These are phyloP conservation scores for Ophiorrhiza pumila DNA, from an alignment of 257 asterid genomes.

Conservation along the genomic window DNA sequence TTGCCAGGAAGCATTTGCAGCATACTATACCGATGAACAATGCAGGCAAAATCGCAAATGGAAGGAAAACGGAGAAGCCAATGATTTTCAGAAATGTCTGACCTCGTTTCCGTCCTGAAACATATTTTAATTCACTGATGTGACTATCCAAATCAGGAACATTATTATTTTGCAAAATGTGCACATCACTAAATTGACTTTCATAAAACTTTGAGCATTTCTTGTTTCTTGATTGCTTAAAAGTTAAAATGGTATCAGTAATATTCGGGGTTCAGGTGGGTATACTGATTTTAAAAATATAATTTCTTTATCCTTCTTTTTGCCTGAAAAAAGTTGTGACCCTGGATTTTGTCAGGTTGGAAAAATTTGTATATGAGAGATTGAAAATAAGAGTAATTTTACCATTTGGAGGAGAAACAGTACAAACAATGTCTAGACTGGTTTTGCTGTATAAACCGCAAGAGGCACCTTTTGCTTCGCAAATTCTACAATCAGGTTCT, in stretches of 20 bases:
- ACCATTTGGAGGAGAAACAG: slow-evolving; percentile 22
- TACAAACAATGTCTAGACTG: slow-evolving; percentile 18
- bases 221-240: too few relatives aligned
- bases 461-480: slow-evolving; percentile 25
- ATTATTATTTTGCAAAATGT: too few relatives aligned
- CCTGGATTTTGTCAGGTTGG: too few relatives aligned
- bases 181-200: too few relatives aligned
- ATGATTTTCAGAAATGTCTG: not conserved
- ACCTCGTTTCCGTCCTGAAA: not conserved
- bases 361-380: too few relatives aligned
- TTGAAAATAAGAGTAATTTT: not conserved
- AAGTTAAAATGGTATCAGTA: too few relatives aligned
- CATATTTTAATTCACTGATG: not conserved
- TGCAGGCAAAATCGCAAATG: not conserved
- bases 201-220: too few relatives aligned
- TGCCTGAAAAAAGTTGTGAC: too few relatives aligned
- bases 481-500: slow-evolving; percentile 24
- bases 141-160: too few relatives aligned
- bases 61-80: not conserved
- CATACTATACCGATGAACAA: not conserved
- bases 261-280: too few relatives aligned
- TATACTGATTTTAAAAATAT: too few relatives aligned
- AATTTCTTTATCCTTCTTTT: too few relatives aligned
- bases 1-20: not conserved
- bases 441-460: slow-evolving; percentile 27